phyloP scores from a whole-genome alignment of 2,329 filamentous ascomycete genomes.

The Fonsecaea monophora region DNA sequence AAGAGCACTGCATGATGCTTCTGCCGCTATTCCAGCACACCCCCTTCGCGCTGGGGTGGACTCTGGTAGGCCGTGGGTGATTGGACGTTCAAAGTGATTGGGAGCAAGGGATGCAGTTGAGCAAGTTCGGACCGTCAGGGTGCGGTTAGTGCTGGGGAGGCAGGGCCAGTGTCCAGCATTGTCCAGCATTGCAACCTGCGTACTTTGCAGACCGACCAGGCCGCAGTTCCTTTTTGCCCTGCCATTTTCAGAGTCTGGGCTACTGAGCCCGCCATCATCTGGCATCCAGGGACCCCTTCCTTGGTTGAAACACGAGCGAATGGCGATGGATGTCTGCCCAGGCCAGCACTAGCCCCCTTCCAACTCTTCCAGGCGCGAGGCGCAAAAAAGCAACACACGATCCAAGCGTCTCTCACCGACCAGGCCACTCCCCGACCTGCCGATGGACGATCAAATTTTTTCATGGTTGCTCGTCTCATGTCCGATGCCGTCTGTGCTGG shows the following conservation, averaged over 20 bases:
- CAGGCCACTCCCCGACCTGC: conserved; percentile 31
- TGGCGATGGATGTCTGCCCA: conserved; percentile 16
- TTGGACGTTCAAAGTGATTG: conserved; percentile 28
- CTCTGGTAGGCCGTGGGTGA: conserved; percentile 19
- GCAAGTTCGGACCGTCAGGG: conserved; percentile 29
- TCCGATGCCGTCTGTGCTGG: conserved; percentile 34
- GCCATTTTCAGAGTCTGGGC: conserved; percentile 26
- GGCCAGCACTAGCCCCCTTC: conserved; percentile 25
- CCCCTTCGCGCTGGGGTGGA: conserved; percentile 23
- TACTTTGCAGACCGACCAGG: conserved; percentile 34
- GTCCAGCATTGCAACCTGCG: conserved; percentile 16
- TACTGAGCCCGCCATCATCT: conserved; percentile 23
- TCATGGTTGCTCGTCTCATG: conserved; percentile 30
- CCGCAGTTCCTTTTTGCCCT: conserved; percentile 24
- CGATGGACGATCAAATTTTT: conserved; percentile 30
- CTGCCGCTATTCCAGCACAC: conserved; percentile 27
- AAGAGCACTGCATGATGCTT: conserved; percentile 24
- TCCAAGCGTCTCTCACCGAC: conserved; percentile 31
- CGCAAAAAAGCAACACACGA: conserved; percentile 36
- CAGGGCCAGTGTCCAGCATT: background rate
- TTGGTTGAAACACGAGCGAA: conserved; percentile 34
- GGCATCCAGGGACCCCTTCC: conserved; percentile 16
- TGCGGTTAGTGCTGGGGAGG: conserved; percentile 25
- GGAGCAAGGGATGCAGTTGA: conserved; percentile 19
- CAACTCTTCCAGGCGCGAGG: conserved; percentile 31